A percentile compares a stretch with the other conserved stretches of the same genome.
These are phyloP conservation scores for Amanita muscaria DNA, from an alignment of 768 basidiomycete genomes.

Conservation along the genomic window DNA sequence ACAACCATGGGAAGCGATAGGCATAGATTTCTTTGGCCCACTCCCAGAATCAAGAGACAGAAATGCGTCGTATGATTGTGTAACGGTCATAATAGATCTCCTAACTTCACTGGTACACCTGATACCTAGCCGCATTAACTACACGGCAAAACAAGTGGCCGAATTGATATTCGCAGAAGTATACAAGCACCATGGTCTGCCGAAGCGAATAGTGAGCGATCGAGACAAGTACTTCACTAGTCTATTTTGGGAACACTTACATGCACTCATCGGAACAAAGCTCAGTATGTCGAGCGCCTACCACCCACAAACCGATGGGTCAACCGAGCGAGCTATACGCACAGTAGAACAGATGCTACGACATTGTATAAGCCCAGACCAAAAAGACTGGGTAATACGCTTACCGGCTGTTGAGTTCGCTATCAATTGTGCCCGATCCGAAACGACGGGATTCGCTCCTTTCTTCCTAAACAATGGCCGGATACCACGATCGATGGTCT, in stretches of 20 bases:
- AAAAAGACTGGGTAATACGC: conserved; percentile 23
- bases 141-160: conserved; percentile 10
- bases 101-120: conserved; percentile 10
- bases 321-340: conserved; percentile 27
- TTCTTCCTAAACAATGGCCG: conserved; percentile 19
- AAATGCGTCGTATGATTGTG: not conserved
- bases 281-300: conserved; percentile 20
- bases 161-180: conserved; percentile 16
- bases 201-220: conserved; percentile 19
- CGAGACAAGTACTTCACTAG: not conserved
- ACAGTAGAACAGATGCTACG: conserved; percentile 24
- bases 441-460: conserved; percentile 16
- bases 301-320: conserved; percentile 35
- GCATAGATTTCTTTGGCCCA: not conserved
- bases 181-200: conserved; percentile 24
- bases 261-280: conserved; percentile 7
- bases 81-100: not conserved
- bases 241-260: conserved; percentile 1
- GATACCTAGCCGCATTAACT: conserved; percentile 7
- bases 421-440: not conserved
- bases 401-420: conserved; percentile 16
- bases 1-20: not conserved
- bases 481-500: conserved; percentile 15
- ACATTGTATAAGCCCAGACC: conserved; percentile 18
- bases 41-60: not conserved